phyloP scores from a whole-genome alignment of 805 yeast genomes.

The Cyberlindnera samutprakarnensis region DNA sequence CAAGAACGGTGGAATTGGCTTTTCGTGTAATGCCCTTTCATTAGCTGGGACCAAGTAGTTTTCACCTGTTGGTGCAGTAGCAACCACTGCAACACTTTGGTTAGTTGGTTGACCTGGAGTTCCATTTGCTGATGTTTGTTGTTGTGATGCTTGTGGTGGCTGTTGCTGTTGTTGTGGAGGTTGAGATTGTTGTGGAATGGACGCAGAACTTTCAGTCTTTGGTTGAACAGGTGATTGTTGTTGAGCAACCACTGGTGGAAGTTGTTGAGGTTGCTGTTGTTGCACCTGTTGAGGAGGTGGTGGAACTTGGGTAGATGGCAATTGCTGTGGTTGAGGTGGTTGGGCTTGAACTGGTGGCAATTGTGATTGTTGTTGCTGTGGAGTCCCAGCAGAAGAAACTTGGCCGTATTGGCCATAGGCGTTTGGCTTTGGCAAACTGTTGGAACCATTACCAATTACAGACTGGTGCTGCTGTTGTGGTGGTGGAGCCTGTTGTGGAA shows the following conservation, averaged over 20 bases:
- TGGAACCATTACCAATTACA: constrained; percentile 19
- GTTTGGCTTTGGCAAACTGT: constrained; percentile 19
- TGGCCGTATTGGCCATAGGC: constrained; percentile 11
- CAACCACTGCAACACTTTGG: constrained; percentile 14
- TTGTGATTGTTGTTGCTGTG: constrained; percentile 28
- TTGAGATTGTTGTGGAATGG: constrained; percentile 13
- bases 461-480: constrained; percentile 21
- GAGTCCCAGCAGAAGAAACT: constrained; percentile 16
- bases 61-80: constrained; percentile 14
- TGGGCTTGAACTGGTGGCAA: constrained; percentile 27
- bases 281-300: constrained; percentile 21
- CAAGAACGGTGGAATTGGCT: constrained; percentile 76
- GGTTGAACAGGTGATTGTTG: constrained; percentile 27
- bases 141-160: constrained; percentile 16
- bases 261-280: constrained; percentile 20
- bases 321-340: constrained; percentile 21
- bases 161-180: constrained; percentile 12
- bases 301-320: constrained; percentile 26
- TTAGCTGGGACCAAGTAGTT: constrained; percentile 30
- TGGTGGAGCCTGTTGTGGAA: constrained; percentile 12
- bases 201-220: constrained; percentile 22
- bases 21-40: constrained; percentile 44
- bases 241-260: constrained; percentile 17
- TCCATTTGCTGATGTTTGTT: constrained; percentile 1
- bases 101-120: constrained; percentile 17